These are phyloP conservation scores for Micractinium sp. DNA, from an alignment of 139 green algal species.

Conservation along the genomic window DNA sequence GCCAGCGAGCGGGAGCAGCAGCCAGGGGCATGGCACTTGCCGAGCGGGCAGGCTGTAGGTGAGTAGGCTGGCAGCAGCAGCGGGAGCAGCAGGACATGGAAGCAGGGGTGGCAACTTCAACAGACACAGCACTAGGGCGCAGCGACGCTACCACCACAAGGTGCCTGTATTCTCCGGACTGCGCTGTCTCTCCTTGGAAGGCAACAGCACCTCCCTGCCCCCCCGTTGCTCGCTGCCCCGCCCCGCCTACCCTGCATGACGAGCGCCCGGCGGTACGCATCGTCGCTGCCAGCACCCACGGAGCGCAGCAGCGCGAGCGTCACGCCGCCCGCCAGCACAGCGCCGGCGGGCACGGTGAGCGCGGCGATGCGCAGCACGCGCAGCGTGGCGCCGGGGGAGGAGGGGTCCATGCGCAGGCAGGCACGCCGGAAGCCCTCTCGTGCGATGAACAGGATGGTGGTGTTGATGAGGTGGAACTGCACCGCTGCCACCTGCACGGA, in stretches of 20 bases:
- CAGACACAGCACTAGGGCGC: neutral
- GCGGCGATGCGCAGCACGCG: slow-evolving; percentile 29
- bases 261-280: slow-evolving; percentile 56
- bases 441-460: slow-evolving; percentile 86
- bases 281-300: neutral
- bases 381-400: neutral
- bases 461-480: slow-evolving; percentile 94
- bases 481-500: slow-evolving; percentile 69
- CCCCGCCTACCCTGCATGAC: slow-evolving; percentile 50
- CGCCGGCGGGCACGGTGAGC: slow-evolving; percentile 61
- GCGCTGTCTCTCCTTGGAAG: neutral
- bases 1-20: neutral
- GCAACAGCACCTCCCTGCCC: too few species aligned
- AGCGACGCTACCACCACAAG: too few species aligned
- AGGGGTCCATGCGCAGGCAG: slow-evolving; percentile 67
- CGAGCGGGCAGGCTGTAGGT: neutral
- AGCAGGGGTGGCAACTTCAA: neutral
- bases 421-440: slow-evolving; percentile 87
- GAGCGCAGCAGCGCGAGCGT: slow-evolving; percentile 38
- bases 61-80: neutral
- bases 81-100: neutral
- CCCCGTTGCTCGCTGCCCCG: neutral
- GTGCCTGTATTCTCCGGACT: too few species aligned
- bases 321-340: slow-evolving; percentile 51
- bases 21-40: neutral